Conservation (phyloP, 805 yeast genomes). For the Yamadazyma tumulicola region DNA sequence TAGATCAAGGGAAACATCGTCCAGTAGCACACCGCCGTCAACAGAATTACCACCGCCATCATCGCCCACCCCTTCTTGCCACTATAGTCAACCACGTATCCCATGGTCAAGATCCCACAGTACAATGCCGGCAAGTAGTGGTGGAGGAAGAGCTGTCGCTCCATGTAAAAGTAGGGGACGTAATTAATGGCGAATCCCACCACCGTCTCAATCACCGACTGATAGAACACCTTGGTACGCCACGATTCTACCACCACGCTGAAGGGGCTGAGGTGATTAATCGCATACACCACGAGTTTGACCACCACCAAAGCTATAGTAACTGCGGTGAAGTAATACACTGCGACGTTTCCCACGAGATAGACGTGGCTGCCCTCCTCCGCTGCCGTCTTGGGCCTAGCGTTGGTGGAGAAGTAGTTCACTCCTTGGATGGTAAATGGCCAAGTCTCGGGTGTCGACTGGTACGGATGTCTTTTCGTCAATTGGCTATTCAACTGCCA, state of each 20-base stretch:
- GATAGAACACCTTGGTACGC: constrained; percentile 15
- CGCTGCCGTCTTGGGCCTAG: constrained; percentile 12
- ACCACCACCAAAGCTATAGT: constrained; percentile 25
- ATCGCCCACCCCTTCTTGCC: constrained; percentile 21
- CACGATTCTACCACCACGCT: constrained; percentile 12
- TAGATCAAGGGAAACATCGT: constrained; percentile 42
- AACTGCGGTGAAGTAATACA: constrained; percentile 47
- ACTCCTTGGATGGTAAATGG: constrained; percentile 57
- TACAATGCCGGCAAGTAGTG: constrained; percentile 55
- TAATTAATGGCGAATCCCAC: constrained; percentile 60
- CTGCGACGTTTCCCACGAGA: constrained; percentile 60
- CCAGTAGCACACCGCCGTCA: constrained; percentile 20
- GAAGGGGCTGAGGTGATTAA: constrained; percentile 32
- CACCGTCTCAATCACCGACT: constrained; percentile 32
- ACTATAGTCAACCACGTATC: constrained; percentile 44
- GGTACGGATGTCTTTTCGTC: constrained; percentile 47
- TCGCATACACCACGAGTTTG: constrained; percentile 16
- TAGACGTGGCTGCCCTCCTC: constrained; percentile 41
- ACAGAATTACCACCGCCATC: constrained; percentile 17
- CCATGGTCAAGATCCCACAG: constrained; percentile 43
- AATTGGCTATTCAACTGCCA: constrained; percentile 45
- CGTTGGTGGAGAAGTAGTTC: constrained; percentile 47
- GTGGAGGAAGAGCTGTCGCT: constrained; percentile 63
- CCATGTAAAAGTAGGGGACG: constrained; percentile 49
- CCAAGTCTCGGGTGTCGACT: constrained; percentile 63